phyloP scores from a whole-genome alignment of 2,329 filamentous ascomycete species.

The Dendrostoma leiphaemia region DNA sequence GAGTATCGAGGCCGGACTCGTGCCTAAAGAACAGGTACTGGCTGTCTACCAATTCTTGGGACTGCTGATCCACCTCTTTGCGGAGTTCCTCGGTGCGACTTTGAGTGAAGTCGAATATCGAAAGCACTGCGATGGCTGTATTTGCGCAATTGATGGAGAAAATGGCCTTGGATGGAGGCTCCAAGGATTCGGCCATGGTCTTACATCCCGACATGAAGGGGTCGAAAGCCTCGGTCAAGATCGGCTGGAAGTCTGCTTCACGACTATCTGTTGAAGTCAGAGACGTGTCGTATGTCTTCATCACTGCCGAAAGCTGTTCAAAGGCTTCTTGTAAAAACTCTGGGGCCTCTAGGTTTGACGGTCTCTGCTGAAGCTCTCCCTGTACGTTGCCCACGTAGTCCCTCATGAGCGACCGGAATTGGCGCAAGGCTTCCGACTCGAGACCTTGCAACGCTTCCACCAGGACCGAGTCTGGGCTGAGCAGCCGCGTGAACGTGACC shows the following conservation, averaged over 20 bases:
- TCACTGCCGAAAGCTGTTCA: conserved; percentile 72
- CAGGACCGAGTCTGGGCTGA: conserved; percentile 67
- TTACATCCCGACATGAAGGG: conserved; percentile 79
- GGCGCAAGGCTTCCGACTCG: conserved; percentile 73
- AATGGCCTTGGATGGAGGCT: conserved; percentile 59
- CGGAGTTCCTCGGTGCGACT: conserved; percentile 54
- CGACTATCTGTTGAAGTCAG: conserved; percentile 58
- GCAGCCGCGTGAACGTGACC: conserved; percentile 76
- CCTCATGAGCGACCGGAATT: conserved; percentile 78
- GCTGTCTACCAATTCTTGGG: conserved; percentile 58
- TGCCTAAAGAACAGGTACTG: conserved; percentile 73
- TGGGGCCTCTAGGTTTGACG: conserved; percentile 73
- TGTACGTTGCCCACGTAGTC: conserved; percentile 78
- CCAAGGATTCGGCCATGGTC: conserved; percentile 62
- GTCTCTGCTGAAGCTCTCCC: conserved; percentile 65
- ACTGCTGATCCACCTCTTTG: conserved; percentile 52
- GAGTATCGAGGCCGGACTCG: conserved; percentile 68
- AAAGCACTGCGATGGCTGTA: conserved; percentile 54
- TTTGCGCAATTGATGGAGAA: conserved; percentile 73
- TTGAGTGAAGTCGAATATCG: conserved; percentile 62
- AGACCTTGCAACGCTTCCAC: conserved; percentile 67
- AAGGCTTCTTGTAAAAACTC: conserved; percentile 79
- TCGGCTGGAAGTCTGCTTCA: conserved; percentile 69
- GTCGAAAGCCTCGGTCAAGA: conserved; percentile 77
- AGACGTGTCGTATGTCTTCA: conserved; percentile 85